These are phyloP conservation scores for Boeremia exigua DNA, from an alignment of 2,329 filamentous ascomycete genomes.

Conservation along the genomic window DNA sequence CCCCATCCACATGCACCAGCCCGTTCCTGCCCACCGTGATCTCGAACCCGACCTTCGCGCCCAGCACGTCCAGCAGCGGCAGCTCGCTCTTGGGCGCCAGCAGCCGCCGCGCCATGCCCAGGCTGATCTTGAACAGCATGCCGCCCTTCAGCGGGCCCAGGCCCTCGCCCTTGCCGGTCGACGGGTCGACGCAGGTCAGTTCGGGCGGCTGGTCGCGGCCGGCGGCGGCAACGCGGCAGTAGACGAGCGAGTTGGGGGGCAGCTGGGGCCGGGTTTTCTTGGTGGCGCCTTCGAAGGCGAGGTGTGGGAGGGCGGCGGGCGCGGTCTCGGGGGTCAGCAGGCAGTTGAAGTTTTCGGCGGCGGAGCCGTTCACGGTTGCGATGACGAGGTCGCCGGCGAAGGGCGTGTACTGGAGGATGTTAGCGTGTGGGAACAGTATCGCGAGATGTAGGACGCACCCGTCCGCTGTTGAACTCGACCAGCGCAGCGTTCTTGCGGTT, in stretches of 20 bases:
- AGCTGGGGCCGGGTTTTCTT: conserved; percentile 90
- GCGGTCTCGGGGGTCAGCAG: conserved; percentile 69
- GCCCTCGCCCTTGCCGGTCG: conserved; percentile 87
- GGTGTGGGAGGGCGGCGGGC: conserved; percentile 75
- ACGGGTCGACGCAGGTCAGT: conserved; percentile 84
- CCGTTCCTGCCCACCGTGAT: conserved; percentile 93
- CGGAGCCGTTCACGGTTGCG: conserved; percentile 78
- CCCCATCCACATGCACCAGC: conserved; percentile 87
- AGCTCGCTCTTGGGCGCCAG: conserved; percentile 68
- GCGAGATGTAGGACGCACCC: conserved; percentile 57
- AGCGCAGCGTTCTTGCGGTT: conserved; percentile 77
- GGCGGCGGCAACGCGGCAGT: conserved; percentile 80
- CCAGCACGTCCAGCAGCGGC: conserved; percentile 79
- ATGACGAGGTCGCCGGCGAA: conserved; percentile 85
- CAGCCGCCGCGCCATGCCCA: conserved; percentile 80
- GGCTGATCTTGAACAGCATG: conserved; percentile 82
- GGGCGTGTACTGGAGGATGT: conserved; percentile 72
- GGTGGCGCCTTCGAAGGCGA: conserved; percentile 91
- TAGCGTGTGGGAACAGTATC: not conserved
- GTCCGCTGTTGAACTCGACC: conserved; percentile 73
- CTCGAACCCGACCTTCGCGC: conserved; percentile 85
- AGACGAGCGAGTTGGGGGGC: conserved; percentile 77
- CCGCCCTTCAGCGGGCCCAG: conserved; percentile 83
- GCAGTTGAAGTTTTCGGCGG: conserved; percentile 80
- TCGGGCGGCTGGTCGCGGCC: conserved; percentile 74